Conservation (phyloP, 2,329 filamentous ascomycete species). For the Orbilia ellipsospora region DNA sequence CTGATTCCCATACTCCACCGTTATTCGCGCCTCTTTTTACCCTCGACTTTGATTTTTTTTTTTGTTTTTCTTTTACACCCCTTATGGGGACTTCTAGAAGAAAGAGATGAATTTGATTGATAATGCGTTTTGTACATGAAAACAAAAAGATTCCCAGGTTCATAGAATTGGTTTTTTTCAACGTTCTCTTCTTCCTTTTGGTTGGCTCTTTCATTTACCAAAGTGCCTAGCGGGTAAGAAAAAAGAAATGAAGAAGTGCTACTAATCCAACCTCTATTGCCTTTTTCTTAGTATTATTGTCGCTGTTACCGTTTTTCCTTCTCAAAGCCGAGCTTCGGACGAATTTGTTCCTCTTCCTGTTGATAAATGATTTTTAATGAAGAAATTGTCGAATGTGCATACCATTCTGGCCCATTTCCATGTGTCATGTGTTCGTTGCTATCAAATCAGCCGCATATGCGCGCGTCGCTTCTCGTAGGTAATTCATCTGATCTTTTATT, state of each 20-base stretch:
- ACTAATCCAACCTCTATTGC: background rate
- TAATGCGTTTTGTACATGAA: slow-evolving; percentile 42
- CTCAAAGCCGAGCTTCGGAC: slow-evolving; percentile 19
- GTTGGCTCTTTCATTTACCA: slow-evolving; percentile 18
- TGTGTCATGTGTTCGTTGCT: too few relatives aligned
- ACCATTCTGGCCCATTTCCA: too few relatives aligned
- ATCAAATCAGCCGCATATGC: slow-evolving; percentile 10
- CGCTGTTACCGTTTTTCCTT: slow-evolving; percentile 22
- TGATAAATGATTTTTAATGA: slow-evolving; percentile 50
- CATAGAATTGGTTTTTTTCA: slow-evolving; percentile 29
- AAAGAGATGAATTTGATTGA: slow-evolving; percentile 34
- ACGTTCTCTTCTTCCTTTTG: slow-evolving; percentile 21
- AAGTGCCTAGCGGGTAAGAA: slow-evolving; percentile 16
- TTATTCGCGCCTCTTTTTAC: background rate
- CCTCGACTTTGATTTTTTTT: slow-evolving; percentile 5
- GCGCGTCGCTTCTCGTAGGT: background rate
- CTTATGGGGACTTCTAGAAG: slow-evolving; percentile 19
- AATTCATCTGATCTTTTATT: slow-evolving; percentile 8
- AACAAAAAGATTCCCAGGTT: slow-evolving; percentile 14
- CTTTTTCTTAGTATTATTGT: too few relatives aligned
- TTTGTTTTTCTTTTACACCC: slow-evolving; percentile 15
- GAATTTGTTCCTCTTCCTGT: slow-evolving; percentile 31
- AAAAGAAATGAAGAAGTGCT: slow-evolving; percentile 16
- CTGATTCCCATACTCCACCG: background rate
- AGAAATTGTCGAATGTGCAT: slow-evolving; percentile 19